phyloP scores from a whole-genome alignment of 2,329 filamentous ascomycete genomes.

The Cladophialophora carrionii region DNA sequence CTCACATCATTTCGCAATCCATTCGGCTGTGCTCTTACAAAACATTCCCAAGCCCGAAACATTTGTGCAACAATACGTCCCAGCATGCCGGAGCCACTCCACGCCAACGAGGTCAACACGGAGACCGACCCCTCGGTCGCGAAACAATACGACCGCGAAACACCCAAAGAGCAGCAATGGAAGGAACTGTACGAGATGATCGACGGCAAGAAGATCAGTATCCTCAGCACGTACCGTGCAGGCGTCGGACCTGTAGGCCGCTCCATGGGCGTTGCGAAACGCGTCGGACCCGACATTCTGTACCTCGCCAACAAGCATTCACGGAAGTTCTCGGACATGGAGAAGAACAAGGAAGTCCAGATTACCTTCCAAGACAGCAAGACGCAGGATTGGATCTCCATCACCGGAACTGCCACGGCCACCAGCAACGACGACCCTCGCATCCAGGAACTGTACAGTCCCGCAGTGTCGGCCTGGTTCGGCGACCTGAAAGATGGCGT shows the following conservation, averaged over 20 bases:
- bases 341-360: slow-evolving; percentile 48
- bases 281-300: slow-evolving; percentile 54
- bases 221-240: slow-evolving; percentile 32
- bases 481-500: slow-evolving; percentile 56
- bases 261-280: slow-evolving; percentile 53
- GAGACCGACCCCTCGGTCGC: slow-evolving; percentile 53
- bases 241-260: slow-evolving; percentile 42
- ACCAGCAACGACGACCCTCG: slow-evolving; percentile 51
- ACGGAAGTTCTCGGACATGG: slow-evolving; percentile 53
- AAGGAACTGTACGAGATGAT: slow-evolving; percentile 54
- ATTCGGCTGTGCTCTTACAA: neutral
- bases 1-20: neutral
- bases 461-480: slow-evolving; percentile 52
- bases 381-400: slow-evolving; percentile 54
- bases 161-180: slow-evolving; percentile 52
- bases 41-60: neutral
- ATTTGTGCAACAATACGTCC: slow-evolving; percentile 20
- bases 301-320: slow-evolving; percentile 55
- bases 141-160: slow-evolving; percentile 54
- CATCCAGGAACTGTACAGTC: slow-evolving; percentile 54
- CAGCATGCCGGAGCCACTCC: slow-evolving; percentile 47
- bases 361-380: slow-evolving; percentile 54
- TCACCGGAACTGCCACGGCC: slow-evolving; percentile 50
- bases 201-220: slow-evolving; percentile 51
- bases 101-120: slow-evolving; percentile 46